Conservation (phyloP, 495 filamentous ascomycete species). For the Thermothielavioides terrestris region DNA sequence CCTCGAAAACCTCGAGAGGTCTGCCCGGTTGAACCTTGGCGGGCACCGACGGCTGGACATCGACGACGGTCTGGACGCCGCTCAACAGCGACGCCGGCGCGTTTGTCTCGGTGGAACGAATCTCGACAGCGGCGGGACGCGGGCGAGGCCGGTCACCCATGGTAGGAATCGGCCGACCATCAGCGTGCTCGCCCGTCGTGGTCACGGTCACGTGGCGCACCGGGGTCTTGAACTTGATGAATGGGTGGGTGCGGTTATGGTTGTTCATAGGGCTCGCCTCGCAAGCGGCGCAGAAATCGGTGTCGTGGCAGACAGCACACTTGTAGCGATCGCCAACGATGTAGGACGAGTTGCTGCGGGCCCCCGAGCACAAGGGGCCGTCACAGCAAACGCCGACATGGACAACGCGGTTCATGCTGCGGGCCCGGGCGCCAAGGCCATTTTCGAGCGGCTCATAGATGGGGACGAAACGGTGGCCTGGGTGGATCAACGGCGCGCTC, state of each 20-base stretch:
- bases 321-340: constrained; percentile 88
- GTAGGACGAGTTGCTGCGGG: constrained; percentile 47
- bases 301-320: constrained; percentile 94
- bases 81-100: constrained; percentile 47
- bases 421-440: constrained; percentile 21
- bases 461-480: constrained; percentile 81
- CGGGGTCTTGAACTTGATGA: constrained; percentile 95
- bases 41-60: constrained; percentile 53
- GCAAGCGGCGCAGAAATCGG: constrained; percentile 91
- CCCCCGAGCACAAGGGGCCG: constrained; percentile 73
- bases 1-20: too few species aligned
- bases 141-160: constrained; percentile 54
- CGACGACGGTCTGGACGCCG: constrained; percentile 62
- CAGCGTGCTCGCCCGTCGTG: constrained; percentile 66
- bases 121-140: constrained; percentile 24
- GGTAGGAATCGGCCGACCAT: constrained; percentile 48
- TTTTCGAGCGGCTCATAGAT: constrained; percentile 72
- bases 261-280: constrained; percentile 75
- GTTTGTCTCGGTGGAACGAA: constrained; percentile 45
- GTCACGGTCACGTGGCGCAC: constrained; percentile 84
- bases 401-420: constrained; percentile 35
- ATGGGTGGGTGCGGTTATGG: constrained; percentile 89
- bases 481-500: constrained; percentile 58
- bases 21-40: constrained; percentile 25
- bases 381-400: constrained; percentile 92